Evolutionary conservation across 129 eudicot species (phyloP).

Genomic region (Oenanthe sinensis): DNA sequence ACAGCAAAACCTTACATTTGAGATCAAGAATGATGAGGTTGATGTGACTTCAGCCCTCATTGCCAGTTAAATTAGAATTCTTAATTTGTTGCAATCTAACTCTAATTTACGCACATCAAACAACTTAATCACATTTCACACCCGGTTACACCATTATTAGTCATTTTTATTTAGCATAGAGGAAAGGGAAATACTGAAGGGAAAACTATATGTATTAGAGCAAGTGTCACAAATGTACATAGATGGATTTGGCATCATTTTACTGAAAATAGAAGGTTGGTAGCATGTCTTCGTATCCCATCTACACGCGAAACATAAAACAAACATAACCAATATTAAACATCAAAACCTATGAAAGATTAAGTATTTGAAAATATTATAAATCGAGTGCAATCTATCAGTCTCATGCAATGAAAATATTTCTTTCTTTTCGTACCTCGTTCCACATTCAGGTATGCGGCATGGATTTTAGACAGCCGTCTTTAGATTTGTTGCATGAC

Average conservation of each 20-base stretch:
- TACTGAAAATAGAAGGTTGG: neutral
- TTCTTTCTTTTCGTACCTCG: neutral
- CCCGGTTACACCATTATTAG: neutral
- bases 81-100: neutral
- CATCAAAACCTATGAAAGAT: neutral
- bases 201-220: neutral
- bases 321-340: neutral
- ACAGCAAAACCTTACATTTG: neutral
- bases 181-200: neutral
- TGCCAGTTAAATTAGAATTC: neutral
- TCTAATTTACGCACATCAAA: neutral
- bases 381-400: neutral
- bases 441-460: neutral
- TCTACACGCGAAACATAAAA: neutral
- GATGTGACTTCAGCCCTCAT: neutral
- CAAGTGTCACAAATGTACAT: neutral
- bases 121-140: neutral
- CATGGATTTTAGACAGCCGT: neutral
- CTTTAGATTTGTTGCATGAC: conserved; percentile 6
- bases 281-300: neutral
- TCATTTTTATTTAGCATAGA: neutral
- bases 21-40: neutral
- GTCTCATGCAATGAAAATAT: neutral
- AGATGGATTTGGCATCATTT: neutral
- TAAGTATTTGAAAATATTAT: neutral